Evolutionary conservation across 2,329 filamentous ascomycete species (phyloP), one percentile per base, ranked within the genome.

Genomic region (Fonsecaea pedrosoi): DNA sequence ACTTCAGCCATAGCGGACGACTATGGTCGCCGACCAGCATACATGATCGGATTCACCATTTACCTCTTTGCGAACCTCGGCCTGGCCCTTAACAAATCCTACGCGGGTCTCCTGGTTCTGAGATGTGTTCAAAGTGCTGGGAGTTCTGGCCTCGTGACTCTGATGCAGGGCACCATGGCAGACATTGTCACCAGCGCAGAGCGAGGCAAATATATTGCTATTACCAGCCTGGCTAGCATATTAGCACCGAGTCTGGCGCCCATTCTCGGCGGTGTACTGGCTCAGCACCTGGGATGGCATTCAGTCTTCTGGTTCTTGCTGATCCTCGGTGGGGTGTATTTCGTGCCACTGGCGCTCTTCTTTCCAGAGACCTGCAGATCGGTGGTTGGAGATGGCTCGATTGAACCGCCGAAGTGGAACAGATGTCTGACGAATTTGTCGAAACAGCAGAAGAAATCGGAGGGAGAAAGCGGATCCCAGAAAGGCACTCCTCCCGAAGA

Each of bases 251-350:
- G 82, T 0, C 66, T 86, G 7, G 83, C 82, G 0, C 84, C 85
- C 0, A 78, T 85, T 0, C 78, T 86, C 25, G 84, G 84, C 0
- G 85, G 84, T 10, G 73, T 81, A 0, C 69, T 86, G 0, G 76
- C 80, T 0, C 78, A 82, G 54, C 77, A 79, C 53, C 69, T 85
- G 0, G 83, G 84, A 0, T 86, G 84, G 84, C 75, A 79, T 50
- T 77, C 78, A 0, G 80, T 86, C 3, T 87, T 86, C 68, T 86
- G 83, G 82, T 83, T 85, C 65, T 75, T 86, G 6, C 75, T 81
- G 32, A 84, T 86, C n/a, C 76, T 82, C 48, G 75, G 79, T 0
- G 79, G 76, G 0, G 72, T 74, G 1, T 69, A 75, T 34, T 69
- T 74, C 25, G 7, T 76, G 2, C 72, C 70, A 0, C 32, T 77